These are phyloP conservation scores for Sisymbrium irio DNA, from an alignment of 345 rosid genomes.

Conservation along the genomic window DNA sequence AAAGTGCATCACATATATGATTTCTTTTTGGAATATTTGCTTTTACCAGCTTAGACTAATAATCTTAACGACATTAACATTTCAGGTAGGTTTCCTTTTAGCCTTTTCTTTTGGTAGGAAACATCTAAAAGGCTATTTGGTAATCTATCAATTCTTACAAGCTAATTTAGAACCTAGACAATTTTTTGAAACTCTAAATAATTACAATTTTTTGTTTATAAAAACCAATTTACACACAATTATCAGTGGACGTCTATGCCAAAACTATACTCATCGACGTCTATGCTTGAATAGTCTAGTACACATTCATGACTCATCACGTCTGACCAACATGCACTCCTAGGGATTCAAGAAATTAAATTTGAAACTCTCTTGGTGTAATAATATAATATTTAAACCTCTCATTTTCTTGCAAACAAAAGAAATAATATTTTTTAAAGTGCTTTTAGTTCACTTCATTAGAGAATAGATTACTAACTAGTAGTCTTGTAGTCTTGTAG, in stretches of 20 bases:
- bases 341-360: background rate
- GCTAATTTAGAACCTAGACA: background rate
- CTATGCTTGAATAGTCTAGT: background rate
- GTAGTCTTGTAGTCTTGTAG: too few species aligned
- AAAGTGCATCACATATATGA: background rate
- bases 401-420: too few species aligned
- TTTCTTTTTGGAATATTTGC: background rate
- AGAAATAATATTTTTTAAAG: too few species aligned
- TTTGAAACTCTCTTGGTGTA: background rate
- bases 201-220: background rate
- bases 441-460: too few species aligned
- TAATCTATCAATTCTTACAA: background rate
- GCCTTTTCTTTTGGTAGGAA: background rate
- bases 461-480: too few species aligned
- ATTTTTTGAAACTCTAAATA: background rate
- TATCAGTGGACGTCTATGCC: background rate
- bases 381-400: too few species aligned
- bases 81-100: background rate
- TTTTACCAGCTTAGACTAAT: background rate
- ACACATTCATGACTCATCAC: background rate
- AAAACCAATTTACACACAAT: background rate
- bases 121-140: background rate
- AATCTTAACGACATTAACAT: background rate
- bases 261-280: background rate
- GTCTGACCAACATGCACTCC: background rate